These are phyloP conservation scores for Pseudogymnoascus sp. DNA, from an alignment of 2,329 filamentous ascomycete genomes.

Conservation along the genomic window DNA sequence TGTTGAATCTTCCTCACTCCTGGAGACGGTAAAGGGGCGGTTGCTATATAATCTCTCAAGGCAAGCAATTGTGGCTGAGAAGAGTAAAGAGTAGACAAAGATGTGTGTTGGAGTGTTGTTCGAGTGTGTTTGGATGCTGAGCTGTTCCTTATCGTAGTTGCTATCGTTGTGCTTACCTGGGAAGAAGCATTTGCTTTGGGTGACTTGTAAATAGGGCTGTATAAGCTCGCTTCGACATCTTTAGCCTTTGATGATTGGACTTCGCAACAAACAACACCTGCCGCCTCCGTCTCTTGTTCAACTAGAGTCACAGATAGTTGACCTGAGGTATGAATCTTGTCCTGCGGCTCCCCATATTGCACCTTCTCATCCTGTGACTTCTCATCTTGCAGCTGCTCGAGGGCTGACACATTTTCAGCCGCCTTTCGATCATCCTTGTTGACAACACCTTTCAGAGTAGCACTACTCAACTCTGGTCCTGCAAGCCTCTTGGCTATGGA, in stretches of 20 bases:
- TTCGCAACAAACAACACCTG: neutral
- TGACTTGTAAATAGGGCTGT: constrained; percentile 2
- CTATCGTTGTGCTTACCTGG: neutral
- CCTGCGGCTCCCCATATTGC: neutral
- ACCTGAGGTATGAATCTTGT: neutral
- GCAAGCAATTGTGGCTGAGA: neutral
- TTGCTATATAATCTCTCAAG: neutral
- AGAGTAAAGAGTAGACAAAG: neutral
- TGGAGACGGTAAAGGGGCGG: neutral
- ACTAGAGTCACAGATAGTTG: neutral
- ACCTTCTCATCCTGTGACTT: neutral
- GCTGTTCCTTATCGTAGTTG: neutral
- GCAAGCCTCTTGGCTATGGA: neutral
- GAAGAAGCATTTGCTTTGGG: neutral
- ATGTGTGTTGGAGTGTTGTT: neutral
- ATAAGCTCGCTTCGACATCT: neutral
- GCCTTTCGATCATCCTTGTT: neutral
- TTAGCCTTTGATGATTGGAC: neutral
- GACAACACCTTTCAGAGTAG: neutral
- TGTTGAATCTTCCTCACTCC: neutral
- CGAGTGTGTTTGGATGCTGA: neutral
- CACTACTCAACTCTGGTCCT: neutral
- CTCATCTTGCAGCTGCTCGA: neutral
- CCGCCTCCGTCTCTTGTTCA: neutral
- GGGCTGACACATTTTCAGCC: neutral